Base-by-base conservation (phyloP, 495 filamentous ascomycete species). In the Lophiotrema nucula region DNA sequence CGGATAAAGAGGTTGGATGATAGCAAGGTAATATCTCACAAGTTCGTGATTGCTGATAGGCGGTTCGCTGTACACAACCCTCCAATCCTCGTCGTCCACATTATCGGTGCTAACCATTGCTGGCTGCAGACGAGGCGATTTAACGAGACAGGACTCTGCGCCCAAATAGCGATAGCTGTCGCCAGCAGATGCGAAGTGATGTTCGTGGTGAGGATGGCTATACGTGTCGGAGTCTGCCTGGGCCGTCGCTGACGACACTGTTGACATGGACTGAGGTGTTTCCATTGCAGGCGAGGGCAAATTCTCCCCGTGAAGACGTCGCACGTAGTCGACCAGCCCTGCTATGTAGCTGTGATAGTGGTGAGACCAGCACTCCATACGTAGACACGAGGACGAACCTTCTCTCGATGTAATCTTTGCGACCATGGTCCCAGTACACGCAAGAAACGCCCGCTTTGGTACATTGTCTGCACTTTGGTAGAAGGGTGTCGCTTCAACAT, bases 181-280 rank as follows among this genome's bases (percentile, higher is more conserved):
- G 4, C 51, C 50, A 4, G 58, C 58, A 44, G 48, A 61, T 16
- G 58, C 51, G 38, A 61, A 61, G 44, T 61, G 58, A 23, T 61
- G 58, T 3, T 42, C 51, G 16, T 42, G 45, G 31, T 47, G 51
- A 13, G 18, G 28, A 4, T 33, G 31, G 13, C 45, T 39, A 13
- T 43, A 48, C 2, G 12, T 23, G 19, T 43, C 51, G 2, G 58
- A 56, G 18, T 61, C 58, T 5, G 44, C 33, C 25, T 55, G 38
- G 16, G 25, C 28, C 13, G 50, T 25, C 5, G 45, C 42, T 21
- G 25, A 21, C 2, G 50, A 3, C 3, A n/a, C 23, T 15, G 43
- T 11, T n/a, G 49, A 35, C 26, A 33, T 50, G n/a, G 43, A 19
- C 28, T 47, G 16, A 15, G 3, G 48, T 6, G 18, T 22, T 1